Evolutionary conservation across 495 filamentous ascomycete species (phyloP).

Genomic region (Pseudevernia furfuracea): DNA sequence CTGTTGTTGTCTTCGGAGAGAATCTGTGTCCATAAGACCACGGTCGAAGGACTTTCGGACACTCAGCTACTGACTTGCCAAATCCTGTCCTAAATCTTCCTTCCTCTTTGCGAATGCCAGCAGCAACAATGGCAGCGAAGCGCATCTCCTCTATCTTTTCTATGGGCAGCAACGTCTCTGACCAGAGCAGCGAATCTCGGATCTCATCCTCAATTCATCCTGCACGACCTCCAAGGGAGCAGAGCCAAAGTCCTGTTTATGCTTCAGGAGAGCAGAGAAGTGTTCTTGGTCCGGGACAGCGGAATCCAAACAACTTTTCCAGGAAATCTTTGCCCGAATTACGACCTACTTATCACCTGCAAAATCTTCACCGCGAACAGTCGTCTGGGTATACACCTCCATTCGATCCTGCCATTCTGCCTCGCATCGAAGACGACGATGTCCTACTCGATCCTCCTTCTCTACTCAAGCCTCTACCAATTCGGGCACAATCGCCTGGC

Average conservation of each 20-base stretch:
- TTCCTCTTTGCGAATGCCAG: background rate
- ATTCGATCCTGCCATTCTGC: constrained; percentile 11
- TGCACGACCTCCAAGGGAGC: constrained; percentile 15
- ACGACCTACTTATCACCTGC: constrained; percentile 8
- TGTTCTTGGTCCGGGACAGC: background rate
- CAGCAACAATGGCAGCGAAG: constrained; percentile 15
- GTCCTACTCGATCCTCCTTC: constrained; percentile 9
- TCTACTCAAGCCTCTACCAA: constrained; percentile 14
- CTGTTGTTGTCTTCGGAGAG: background rate
- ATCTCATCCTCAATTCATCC: constrained; percentile 9
- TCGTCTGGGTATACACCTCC: constrained; percentile 10
- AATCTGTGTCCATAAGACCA: background rate
- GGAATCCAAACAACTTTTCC: background rate
- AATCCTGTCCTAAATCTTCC: background rate
- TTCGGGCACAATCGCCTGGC: constrained; percentile 2
- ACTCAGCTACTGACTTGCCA: background rate
- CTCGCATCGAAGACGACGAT: constrained; percentile 16
- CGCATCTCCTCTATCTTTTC: constrained; percentile 25
- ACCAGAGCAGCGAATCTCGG: constrained; percentile 21
- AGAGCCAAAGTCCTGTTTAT: background rate
- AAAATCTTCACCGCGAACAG: constrained; percentile 6
- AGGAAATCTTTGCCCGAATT: constrained; percentile 13
- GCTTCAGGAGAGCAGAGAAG: background rate
- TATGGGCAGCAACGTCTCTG: constrained; percentile 18
- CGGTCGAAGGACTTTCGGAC: background rate